Evolutionary conservation across 306 rosid species (phyloP).

Genomic region (Glycine tomentella): DNA sequence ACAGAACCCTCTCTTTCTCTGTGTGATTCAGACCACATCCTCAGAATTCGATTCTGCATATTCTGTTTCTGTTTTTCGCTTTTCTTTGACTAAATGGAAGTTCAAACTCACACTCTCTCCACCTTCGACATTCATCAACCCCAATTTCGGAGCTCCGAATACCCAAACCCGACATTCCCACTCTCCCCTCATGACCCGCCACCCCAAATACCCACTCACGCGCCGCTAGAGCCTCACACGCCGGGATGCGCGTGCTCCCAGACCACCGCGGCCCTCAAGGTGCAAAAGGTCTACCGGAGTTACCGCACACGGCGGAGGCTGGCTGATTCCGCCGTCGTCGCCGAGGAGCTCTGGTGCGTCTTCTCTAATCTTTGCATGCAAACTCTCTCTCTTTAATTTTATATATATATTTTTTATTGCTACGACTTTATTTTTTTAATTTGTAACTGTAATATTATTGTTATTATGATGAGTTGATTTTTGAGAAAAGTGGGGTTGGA

Average conservation of each 20-base stretch:
- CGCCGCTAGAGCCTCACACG: background rate
- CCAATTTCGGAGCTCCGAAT: slow-evolving; percentile 40
- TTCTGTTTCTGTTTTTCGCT: background rate
- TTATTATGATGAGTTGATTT: background rate
- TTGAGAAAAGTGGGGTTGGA: slow-evolving; percentile 17
- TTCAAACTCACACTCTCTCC: slow-evolving; percentile 39
- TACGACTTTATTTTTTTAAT: too few species aligned
- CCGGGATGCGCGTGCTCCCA: slow-evolving; percentile 32
- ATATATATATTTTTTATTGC: too few species aligned
- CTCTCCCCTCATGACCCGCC: background rate
- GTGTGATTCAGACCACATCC: background rate
- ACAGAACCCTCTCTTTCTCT: background rate
- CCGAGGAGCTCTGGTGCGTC: slow-evolving; percentile 83
- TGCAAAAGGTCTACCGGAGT: slow-evolving; percentile 84
- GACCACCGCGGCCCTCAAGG: slow-evolving; percentile 63
- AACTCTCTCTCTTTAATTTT: background rate
- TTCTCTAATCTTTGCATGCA: slow-evolving; percentile 28
- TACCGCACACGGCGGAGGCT: slow-evolving; percentile 91
- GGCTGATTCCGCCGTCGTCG: slow-evolving; percentile 95
- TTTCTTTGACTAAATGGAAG: slow-evolving; percentile 28
- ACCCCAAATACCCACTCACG: background rate
- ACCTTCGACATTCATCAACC: slow-evolving; percentile 36
- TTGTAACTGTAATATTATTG: background rate
- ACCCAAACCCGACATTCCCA: slow-evolving; percentile 1
- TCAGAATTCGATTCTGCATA: background rate